A percentile compares a stretch with the other conserved stretches of the same genome.
Evolutionary conservation across 129 eudicot genomes (phyloP).

Genomic region (Flaveria bidentis): DNA sequence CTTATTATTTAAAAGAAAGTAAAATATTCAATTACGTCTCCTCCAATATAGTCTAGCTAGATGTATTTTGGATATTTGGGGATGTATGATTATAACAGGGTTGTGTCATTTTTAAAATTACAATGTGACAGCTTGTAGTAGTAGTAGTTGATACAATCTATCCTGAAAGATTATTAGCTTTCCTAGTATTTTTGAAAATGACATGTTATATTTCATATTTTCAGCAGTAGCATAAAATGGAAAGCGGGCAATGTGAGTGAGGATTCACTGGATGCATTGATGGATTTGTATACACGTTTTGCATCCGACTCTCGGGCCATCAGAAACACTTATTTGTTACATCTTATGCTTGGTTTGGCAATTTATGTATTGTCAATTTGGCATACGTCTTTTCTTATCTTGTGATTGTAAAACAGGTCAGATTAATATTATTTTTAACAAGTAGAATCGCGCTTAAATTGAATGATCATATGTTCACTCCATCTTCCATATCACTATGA

Average conservation of each 20-base stretch:
- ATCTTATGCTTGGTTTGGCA: constrained; percentile 12
- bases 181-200: background rate
- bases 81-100: too few relatives aligned
- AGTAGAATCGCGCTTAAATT: background rate
- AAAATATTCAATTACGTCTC: too few relatives aligned
- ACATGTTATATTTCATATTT: background rate
- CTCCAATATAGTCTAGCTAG: too few relatives aligned
- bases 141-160: background rate
- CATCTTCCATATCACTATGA: too few relatives aligned
- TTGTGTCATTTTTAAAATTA: too few relatives aligned
- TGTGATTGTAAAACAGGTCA: background rate
- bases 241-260: constrained; percentile 29
- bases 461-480: background rate
- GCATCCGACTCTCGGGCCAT: constrained; percentile 24
- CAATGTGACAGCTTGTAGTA: too few relatives aligned
- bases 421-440: background rate
- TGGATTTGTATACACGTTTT: constrained; percentile 32
- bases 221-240: constrained; percentile 26
- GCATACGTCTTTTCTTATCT: constrained; percentile 8
- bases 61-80: too few relatives aligned
- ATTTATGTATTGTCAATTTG: constrained; percentile 9
- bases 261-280: constrained; percentile 33
- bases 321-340: background rate
- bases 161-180: background rate
- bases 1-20: too few relatives aligned